These are phyloP conservation scores for Stemphylium lycopersici DNA, from an alignment of 2,329 filamentous ascomycete genomes.

Conservation along the genomic window DNA sequence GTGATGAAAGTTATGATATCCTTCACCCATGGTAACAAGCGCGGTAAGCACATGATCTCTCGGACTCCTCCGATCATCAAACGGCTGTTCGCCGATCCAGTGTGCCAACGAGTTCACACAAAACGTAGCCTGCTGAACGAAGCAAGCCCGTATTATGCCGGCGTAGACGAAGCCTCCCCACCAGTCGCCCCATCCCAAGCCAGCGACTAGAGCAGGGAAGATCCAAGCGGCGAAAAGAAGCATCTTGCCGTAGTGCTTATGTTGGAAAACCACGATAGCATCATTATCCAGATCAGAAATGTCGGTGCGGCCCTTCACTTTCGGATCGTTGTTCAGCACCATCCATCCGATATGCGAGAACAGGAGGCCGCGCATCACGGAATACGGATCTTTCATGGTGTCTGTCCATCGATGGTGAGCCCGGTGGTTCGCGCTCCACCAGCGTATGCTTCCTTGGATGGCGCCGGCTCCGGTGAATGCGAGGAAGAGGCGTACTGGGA, in stretches of 20 bases:
- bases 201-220: slow-evolving; percentile 54
- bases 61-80: slow-evolving; percentile 48
- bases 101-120: slow-evolving; percentile 61
- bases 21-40: slow-evolving; percentile 50
- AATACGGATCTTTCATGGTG: slow-evolving; percentile 58
- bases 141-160: slow-evolving; percentile 56
- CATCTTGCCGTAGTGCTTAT: slow-evolving; percentile 53
- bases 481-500: slow-evolving; percentile 54
- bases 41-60: slow-evolving; percentile 49
- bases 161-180: slow-evolving; percentile 56
- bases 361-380: slow-evolving; percentile 54
- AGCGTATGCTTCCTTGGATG: slow-evolving; percentile 56
- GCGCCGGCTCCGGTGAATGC: slow-evolving; percentile 55
- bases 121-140: slow-evolving; percentile 60
- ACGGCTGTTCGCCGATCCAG: slow-evolving; percentile 56
- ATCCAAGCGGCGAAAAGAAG: slow-evolving; percentile 52
- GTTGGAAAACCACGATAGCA: slow-evolving; percentile 55
- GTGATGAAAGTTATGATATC: slow-evolving; percentile 52
- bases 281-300: slow-evolving; percentile 59
- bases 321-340: slow-evolving; percentile 58
- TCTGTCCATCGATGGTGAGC: slow-evolving; percentile 59
- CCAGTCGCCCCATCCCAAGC: slow-evolving; percentile 57
- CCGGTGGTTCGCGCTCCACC: slow-evolving; percentile 57
- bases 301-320: slow-evolving; percentile 56
- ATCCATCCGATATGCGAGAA: slow-evolving; percentile 59